phyloP scores from a whole-genome alignment of 2,329 filamentous ascomycete species.

The Claviceps sp. region DNA sequence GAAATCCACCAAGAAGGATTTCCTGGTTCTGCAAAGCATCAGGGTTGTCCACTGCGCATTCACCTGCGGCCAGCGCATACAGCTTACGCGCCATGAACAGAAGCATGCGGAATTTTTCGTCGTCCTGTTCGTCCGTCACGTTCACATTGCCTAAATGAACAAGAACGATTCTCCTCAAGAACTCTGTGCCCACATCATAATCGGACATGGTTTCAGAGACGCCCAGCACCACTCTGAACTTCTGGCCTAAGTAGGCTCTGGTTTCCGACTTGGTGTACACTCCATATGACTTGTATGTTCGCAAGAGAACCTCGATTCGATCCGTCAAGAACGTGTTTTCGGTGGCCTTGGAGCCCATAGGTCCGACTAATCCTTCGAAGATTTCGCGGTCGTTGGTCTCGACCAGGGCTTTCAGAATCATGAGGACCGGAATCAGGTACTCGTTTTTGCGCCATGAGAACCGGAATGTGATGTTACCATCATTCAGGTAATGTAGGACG shows the following conservation, averaged over 20 bases:
- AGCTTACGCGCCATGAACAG: slow-evolving; percentile 95
- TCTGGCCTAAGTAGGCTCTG: slow-evolving; percentile 74
- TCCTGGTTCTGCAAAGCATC: slow-evolving; percentile 96
- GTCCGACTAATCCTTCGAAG: slow-evolving; percentile 82
- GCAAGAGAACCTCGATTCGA: slow-evolving; percentile 78
- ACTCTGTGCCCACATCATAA: slow-evolving; percentile 82
- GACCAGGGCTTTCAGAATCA: slow-evolving; percentile 88
- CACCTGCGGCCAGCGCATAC: slow-evolving; percentile 82
- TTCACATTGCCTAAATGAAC: slow-evolving; percentile 81
- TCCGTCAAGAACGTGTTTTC: slow-evolving; percentile 90
- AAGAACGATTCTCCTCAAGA: slow-evolving; percentile 77
- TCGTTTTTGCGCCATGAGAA: slow-evolving; percentile 98
- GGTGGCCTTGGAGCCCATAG: slow-evolving; percentile 59
- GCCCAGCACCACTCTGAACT: slow-evolving; percentile 79
- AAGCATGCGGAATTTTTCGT: slow-evolving; percentile 86
- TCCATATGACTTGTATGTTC: slow-evolving; percentile 85
- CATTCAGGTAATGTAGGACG: slow-evolving; percentile 85
- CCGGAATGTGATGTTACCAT: slow-evolving; percentile 91
- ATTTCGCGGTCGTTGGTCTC: slow-evolving; percentile 96
- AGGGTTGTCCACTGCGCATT: slow-evolving; percentile 87
- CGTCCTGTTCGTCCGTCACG: slow-evolving; percentile 71
- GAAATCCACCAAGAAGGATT: slow-evolving; percentile 79
- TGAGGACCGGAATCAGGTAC: slow-evolving; percentile 89
- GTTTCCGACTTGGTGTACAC: slow-evolving; percentile 74
- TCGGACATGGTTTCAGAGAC: slow-evolving; percentile 75